These are phyloP conservation scores for Myxozyma vanderwaltii DNA, from an alignment of 805 yeast species.

Conservation along the genomic window DNA sequence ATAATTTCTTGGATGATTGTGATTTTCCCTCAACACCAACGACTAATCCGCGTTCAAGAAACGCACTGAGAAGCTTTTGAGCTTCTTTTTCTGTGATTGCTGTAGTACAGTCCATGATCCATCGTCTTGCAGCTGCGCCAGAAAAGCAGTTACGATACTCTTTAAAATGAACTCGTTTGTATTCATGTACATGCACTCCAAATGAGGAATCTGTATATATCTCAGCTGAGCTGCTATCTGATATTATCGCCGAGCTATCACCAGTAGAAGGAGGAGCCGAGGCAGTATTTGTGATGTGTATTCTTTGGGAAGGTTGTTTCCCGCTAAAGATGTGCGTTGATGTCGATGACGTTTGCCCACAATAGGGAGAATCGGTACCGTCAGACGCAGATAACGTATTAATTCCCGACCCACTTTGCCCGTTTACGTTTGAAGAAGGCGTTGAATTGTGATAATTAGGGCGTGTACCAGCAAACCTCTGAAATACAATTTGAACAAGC, in stretches of 20 bases:
- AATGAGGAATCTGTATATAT: slow-evolving; percentile 8
- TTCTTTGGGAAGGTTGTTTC: not conserved
- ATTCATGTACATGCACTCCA: slow-evolving; percentile 21
- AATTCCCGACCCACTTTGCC: not conserved
- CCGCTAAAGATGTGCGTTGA: slow-evolving; percentile 4
- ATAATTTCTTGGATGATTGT: not conserved
- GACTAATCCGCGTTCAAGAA: slow-evolving; percentile 36
- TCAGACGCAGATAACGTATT: not conserved
- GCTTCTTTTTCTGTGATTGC: slow-evolving; percentile 88
- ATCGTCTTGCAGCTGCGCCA: slow-evolving; percentile 79
- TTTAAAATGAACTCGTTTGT: slow-evolving; percentile 21
- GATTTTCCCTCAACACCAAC: slow-evolving; percentile 5
- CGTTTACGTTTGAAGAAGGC: not conserved
- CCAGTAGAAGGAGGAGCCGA: not conserved
- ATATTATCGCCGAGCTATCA: not conserved
- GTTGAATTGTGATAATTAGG: slow-evolving; percentile 50
- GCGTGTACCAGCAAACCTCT: slow-evolving; percentile 58
- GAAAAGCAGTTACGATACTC: slow-evolving; percentile 50
- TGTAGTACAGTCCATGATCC: slow-evolving; percentile 90
- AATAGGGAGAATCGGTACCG: not conserved
- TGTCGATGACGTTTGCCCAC: not conserved
- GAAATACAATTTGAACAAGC: slow-evolving; percentile 66
- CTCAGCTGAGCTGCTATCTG: not conserved
- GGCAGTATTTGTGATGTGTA: not conserved
- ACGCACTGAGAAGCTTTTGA: slow-evolving; percentile 71